Conservation (phyloP, 257 asterid genomes). For the Salvia hispanica region DNA sequence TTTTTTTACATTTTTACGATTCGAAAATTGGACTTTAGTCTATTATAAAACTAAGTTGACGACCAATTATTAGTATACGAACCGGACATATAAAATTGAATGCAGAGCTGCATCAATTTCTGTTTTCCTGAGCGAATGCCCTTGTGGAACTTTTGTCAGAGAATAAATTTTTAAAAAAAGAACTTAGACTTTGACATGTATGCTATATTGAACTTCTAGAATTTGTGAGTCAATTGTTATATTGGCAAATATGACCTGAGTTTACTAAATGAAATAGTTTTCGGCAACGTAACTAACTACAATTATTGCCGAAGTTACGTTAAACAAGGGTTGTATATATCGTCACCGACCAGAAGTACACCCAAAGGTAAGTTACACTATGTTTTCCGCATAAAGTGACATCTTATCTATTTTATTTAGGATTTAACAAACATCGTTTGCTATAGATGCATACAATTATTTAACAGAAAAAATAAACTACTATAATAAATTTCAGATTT, state of each 20-base stretch:
- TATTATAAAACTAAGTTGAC: too few species aligned
- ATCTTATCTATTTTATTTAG: background rate
- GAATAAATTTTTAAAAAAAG: too few species aligned
- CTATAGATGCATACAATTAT: background rate
- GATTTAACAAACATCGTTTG: background rate
- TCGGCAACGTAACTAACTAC: background rate
- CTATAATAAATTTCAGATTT: background rate
- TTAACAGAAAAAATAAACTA: background rate
- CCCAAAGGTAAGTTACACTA: conserved; percentile 30
- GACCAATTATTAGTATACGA: too few species aligned
- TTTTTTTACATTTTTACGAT: too few species aligned
- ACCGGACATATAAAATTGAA: too few species aligned
- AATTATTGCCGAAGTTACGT: background rate
- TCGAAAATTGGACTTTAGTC: too few species aligned
- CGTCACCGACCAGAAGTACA: conserved; percentile 25
- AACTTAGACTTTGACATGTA: too few species aligned
- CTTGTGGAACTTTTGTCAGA: too few species aligned
- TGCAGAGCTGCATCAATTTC: too few species aligned
- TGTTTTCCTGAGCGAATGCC: too few species aligned
- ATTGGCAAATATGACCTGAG: background rate
- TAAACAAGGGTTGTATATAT: conserved; percentile 10
- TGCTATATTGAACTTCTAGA: too few species aligned
- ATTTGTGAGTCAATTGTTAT: too few species aligned
- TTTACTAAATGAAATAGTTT: background rate
- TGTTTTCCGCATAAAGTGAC: background rate